phyloP scores from a whole-genome alignment of 495 filamentous ascomycete genomes.

The Pyrenula aspistea region DNA sequence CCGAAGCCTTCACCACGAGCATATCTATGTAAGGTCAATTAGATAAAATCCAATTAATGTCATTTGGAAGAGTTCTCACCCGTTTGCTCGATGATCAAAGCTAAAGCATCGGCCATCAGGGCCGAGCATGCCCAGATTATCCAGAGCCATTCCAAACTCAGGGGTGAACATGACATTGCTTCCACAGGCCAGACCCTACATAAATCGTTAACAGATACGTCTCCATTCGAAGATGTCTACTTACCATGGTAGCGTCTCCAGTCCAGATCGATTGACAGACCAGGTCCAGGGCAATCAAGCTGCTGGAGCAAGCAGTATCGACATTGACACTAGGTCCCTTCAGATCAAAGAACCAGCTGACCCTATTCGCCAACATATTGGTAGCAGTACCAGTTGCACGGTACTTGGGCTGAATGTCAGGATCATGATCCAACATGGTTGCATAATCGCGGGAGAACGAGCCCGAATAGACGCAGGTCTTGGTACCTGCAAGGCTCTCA shows the following conservation, averaged over 20 bases:
- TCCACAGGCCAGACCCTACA: background rate
- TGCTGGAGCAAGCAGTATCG: conserved; percentile 31
- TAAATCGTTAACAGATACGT: too few species aligned
- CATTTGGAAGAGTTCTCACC: too few species aligned
- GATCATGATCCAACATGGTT: background rate
- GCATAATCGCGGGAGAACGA: background rate
- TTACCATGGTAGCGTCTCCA: conserved; percentile 16
- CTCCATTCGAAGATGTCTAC: too few species aligned
- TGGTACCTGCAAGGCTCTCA: conserved; percentile 10
- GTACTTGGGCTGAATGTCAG: background rate
- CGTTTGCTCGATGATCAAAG: conserved; percentile 24
- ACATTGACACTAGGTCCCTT: conserved; percentile 26
- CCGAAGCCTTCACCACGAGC: conserved; percentile 32
- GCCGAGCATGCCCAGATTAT: conserved; percentile 9
- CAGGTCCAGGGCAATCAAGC: conserved; percentile 21
- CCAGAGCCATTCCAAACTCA: conserved; percentile 7
- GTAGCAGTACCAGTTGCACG: conserved; percentile 2
- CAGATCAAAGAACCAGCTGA: conserved; percentile 32
- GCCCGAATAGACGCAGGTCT: conserved; percentile 16
- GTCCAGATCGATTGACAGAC: conserved; percentile 24
- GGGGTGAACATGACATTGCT: conserved; percentile 3
- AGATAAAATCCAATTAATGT: too few species aligned
- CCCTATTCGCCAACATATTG: conserved; percentile 22
- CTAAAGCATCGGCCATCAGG: conserved; percentile 14
- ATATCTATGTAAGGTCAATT: too few species aligned